Evolutionary conservation across 2,329 filamentous ascomycete genomes (phyloP), one percentile per base, ranked within the genome.

Genomic region (Trematosphaeria pertusa): DNA sequence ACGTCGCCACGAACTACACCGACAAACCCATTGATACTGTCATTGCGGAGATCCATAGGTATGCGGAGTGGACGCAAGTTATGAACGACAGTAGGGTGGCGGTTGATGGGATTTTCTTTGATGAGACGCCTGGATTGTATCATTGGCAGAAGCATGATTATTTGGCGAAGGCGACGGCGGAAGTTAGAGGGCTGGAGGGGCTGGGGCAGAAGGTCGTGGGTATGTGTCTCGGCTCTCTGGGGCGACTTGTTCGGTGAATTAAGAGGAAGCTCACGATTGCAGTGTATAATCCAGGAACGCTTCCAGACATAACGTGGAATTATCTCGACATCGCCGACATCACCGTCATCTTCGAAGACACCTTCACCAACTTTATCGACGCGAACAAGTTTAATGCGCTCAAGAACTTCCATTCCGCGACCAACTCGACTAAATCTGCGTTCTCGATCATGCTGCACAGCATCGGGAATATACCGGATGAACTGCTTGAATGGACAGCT

Each of bases 1-100:
- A 79, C 56, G 78, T 82, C 52, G 68, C 79, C 9, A 77, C 75
- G 12, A 79, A 76, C 9, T 83, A 81, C 53, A 69, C 69, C 2
- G 65, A 56, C 33, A 60, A 60, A 47, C 37, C 42, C 6, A 36
- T 63, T 8, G 61, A 56, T 5, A 37, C 38, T 8, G 50, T 59
- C 2, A 22, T 58, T 11, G 37, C 56, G 37, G 78, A 81, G 50
- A 73, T 81, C 26, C 65, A 69, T 32, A 71, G 64, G 5, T 81
- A 80, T 48, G 69, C 70, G 9, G 68, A 64, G 7, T 81, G 78
- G 78, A 62, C 65, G 46, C 61, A 55, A 37, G 21, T 52, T 9
- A 37, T 58, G 50, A 63, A 62, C 18, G 67, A 71, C 48, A 53
- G 60, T 7, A 60, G 62, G 19, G 60, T 79, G 36, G 64, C 68